Evolutionary conservation across 768 basidiomycete genomes (phyloP).

Genomic region (Kwoniella mangroviensis): DNA sequence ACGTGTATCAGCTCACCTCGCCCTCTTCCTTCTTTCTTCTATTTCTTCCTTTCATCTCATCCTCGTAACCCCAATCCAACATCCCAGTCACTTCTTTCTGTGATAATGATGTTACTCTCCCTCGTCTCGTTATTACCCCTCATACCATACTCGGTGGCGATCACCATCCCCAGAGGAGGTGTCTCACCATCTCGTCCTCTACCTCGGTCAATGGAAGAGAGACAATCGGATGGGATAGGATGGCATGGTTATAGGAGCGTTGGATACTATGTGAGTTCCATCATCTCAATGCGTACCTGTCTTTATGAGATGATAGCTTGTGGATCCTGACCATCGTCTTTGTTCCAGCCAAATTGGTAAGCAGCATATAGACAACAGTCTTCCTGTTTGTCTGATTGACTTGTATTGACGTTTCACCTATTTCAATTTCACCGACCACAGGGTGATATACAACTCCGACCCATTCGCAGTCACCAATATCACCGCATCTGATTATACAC

Average conservation of each 20-base stretch:
- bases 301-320: too few species aligned
- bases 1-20: background rate
- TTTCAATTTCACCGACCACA: too few species aligned
- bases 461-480: conserved; percentile 60
- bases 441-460: conserved; percentile 15
- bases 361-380: too few species aligned
- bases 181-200: background rate
- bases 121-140: background rate
- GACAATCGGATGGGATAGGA: background rate
- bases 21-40: background rate
- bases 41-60: too few species aligned
- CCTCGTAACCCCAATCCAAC: too few species aligned
- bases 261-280: conserved; percentile 25
- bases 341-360: too few species aligned
- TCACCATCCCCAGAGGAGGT: background rate
- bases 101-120: background rate
- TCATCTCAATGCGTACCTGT: too few species aligned
- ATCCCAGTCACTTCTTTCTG: background rate
- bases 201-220: background rate
- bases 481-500: conserved; percentile 84
- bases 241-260: conserved; percentile 23
- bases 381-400: background rate
- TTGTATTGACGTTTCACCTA: background rate
- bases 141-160: background rate
- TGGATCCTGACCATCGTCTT: too few species aligned